Percentiles rank a stretch among this genome's conserved stretches.
phyloP scores from a whole-genome alignment of 2,329 filamentous ascomycete genomes.

The Emmonsiellopsis sp. region DNA sequence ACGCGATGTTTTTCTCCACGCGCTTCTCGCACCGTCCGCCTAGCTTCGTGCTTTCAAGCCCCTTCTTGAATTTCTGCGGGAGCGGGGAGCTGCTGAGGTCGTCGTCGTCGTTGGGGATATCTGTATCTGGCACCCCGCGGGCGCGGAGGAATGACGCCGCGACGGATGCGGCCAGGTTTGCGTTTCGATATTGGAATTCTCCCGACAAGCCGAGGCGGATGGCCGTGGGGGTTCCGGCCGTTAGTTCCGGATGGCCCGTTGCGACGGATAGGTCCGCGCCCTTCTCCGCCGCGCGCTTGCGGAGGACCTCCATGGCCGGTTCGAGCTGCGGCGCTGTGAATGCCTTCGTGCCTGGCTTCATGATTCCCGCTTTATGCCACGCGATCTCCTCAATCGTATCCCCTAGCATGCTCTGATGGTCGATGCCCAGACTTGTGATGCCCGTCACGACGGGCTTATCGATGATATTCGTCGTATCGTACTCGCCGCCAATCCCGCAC shows the following conservation, averaged over 20 bases:
- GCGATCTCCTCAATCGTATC: constrained; percentile 70
- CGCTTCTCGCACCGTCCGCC: constrained; percentile 70
- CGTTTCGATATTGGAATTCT: constrained; percentile 55
- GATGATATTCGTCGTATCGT: constrained; percentile 84
- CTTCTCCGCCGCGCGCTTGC: constrained; percentile 45
- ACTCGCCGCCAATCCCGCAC: constrained; percentile 89
- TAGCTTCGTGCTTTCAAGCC: constrained; percentile 57
- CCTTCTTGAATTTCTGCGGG: constrained; percentile 52
- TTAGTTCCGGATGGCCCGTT: constrained; percentile 37
- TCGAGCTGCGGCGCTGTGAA: constrained; percentile 54
- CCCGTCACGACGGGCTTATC: constrained; percentile 59
- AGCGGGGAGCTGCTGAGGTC: constrained; percentile 36
- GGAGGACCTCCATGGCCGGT: constrained; percentile 46
- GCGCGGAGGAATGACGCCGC: constrained; percentile 31
- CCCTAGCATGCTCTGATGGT: constrained; percentile 74
- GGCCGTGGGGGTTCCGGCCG: constrained; percentile 27
- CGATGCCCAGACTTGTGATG: constrained; percentile 73
- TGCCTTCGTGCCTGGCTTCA: constrained; percentile 56
- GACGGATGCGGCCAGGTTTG: constrained; percentile 48
- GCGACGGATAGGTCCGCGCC: constrained; percentile 40
- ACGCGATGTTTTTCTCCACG: constrained; percentile 48
- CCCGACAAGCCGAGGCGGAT: constrained; percentile 51
- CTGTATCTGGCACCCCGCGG: constrained; percentile 23
- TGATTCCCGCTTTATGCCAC: constrained; percentile 87
- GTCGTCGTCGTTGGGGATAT: constrained; percentile 19